Base-by-base conservation (phyloP, 2,329 filamentous ascomycete species). In the Diaporthe sp. region DNA sequence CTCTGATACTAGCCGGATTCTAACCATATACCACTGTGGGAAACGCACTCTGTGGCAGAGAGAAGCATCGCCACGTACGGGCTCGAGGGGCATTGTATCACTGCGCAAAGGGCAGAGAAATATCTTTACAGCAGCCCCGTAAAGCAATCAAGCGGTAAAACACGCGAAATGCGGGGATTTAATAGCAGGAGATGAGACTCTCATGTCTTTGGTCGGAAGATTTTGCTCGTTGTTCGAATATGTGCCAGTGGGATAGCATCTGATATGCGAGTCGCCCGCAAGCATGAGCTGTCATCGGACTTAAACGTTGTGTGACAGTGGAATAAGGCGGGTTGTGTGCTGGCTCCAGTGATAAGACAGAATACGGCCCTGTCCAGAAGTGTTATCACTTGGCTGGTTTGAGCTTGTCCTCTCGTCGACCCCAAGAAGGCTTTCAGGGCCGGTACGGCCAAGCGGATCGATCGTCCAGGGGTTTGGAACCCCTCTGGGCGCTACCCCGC, bases 401-500 rank as follows among this genome's bases (percentile, higher is more conserved):
- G 25, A 15, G 52, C 52, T 55, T 55, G 52, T 55, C 15, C 6
- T 30, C 25, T 55, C 25, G 13, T 30, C 52, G 15, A 8, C 28
- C 19, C 2, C 55, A 38, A n/a, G 9, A 17, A 60, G 57, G 57
- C 57, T 60, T 60, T 60, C 57, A 60, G 35, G 57, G 30, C 30
- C 10, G 28, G 7, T 25, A 67, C 22, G 30, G 61, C 45, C 33
- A 52, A 38, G 61, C 45, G 30, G 61, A 52, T 38, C 22, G 33
- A 54, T 40, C 64, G 33, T n/a, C 64, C 64, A 68, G 47, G 64
- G 47, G 33, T 25, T 54, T 5, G 64, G 64, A 22, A 52, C 33
- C 38, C n/a, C n/a, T 35, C 12, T 35, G 55, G 13, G n/a, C 58
- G 25, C 58, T 61, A 68, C 64, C 64, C 64, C 64, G 64, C 64